These are phyloP conservation scores for Pichia sp. DNA, from an alignment of 1,139 yeast genomes.

Conservation along the genomic window DNA sequence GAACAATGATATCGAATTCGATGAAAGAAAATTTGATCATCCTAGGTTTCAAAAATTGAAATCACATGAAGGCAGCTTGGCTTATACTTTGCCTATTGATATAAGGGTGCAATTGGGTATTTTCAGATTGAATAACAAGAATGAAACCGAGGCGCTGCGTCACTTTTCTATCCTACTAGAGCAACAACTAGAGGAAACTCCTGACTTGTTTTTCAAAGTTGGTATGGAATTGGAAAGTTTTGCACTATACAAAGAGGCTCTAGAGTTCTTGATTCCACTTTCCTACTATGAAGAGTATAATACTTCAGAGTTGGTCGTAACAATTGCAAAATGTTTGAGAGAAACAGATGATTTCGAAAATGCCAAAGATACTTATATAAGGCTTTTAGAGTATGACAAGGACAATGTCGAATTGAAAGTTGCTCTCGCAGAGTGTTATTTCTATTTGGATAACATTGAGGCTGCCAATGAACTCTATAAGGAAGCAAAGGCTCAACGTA, in stretches of 20 bases:
- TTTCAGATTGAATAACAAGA: constrained; percentile 60
- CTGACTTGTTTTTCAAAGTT: constrained; percentile 73
- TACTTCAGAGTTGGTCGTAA: constrained; percentile 49
- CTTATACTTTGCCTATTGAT: constrained; percentile 70
- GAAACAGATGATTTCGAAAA: constrained; percentile 66
- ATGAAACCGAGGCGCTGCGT: constrained; percentile 62
- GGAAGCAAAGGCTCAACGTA: constrained; percentile 40
- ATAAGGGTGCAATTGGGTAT: constrained; percentile 77
- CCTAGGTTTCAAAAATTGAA: constrained; percentile 38
- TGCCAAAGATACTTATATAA: constrained; percentile 63
- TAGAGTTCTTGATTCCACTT: constrained; percentile 56
- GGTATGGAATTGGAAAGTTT: constrained; percentile 68
- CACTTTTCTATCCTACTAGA: constrained; percentile 62
- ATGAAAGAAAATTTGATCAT: constrained; percentile 54
- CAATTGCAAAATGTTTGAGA: constrained; percentile 73
- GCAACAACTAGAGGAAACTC: constrained; percentile 55
- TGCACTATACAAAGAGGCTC: constrained; percentile 68
- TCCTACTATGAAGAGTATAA: constrained; percentile 46
- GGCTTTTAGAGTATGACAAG: constrained; percentile 55
- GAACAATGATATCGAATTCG: constrained; percentile 74
- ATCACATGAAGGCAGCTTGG: constrained; percentile 37
- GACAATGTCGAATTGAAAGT: constrained; percentile 67
- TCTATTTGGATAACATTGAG: constrained; percentile 61
- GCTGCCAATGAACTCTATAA: constrained; percentile 55
- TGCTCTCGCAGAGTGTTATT: constrained; percentile 77